These are phyloP conservation scores for Tetradesmus obliquus DNA, from an alignment of 139 green algal species.

Conservation along the genomic window DNA sequence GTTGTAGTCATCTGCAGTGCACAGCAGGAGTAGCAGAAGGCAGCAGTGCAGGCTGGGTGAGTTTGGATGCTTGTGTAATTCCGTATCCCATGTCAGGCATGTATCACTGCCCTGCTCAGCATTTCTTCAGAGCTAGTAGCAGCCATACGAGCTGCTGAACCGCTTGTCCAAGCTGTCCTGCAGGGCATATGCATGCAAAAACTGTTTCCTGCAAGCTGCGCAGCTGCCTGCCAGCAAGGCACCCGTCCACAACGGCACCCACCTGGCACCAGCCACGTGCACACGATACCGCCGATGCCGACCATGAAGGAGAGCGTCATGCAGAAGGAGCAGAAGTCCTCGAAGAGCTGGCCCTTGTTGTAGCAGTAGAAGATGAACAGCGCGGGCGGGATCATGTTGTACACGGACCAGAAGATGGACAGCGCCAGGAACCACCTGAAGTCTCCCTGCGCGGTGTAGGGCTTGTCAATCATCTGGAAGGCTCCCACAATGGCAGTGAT, in stretches of 20 bases:
- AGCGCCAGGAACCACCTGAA: slow-evolving; percentile 53
- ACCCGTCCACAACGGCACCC: neutral
- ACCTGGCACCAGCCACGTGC: slow-evolving; percentile 50
- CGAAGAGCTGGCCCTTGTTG: slow-evolving; percentile 52
- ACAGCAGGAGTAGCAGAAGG: neutral
- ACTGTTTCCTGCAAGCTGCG: neutral
- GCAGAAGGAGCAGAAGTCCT: slow-evolving; percentile 58
- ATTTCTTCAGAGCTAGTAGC: neutral
- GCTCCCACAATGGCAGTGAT: slow-evolving; percentile 40
- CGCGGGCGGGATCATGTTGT: slow-evolving; percentile 54
- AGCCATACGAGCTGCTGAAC: neutral
- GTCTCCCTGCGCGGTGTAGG: slow-evolving; percentile 55
- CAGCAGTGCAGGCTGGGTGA: neutral
- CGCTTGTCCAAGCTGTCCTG: neutral
- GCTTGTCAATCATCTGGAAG: slow-evolving; percentile 57
- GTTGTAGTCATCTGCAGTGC: slow-evolving; percentile 48
- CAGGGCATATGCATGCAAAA: neutral
- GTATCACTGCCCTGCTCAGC: no score
- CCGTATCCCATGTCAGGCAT: no score
- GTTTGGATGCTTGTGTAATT: neutral
- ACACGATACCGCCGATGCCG: slow-evolving; percentile 48
- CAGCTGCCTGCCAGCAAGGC: neutral
- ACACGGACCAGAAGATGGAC: slow-evolving; percentile 54
- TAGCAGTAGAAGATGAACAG: slow-evolving; percentile 61
- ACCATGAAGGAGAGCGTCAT: slow-evolving; percentile 47